Conservation (phyloP, 805 yeast genomes). For the Lipomyces orientalis region DNA sequence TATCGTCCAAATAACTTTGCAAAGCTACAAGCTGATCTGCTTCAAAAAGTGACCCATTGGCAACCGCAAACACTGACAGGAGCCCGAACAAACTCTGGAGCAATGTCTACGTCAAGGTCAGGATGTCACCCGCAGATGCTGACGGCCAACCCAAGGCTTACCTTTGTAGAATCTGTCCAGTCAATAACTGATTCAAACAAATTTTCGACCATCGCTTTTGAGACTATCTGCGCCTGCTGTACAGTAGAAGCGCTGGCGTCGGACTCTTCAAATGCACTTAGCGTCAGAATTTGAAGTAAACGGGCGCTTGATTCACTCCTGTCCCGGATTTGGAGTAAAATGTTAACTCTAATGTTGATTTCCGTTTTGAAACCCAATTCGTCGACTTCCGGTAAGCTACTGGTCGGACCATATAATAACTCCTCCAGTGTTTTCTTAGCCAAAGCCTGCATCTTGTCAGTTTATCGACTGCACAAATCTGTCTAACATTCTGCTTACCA, state of each 20-base stretch:
- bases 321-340: constrained; percentile 21
- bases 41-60: constrained; percentile 58
- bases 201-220: constrained; percentile 45
- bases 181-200: constrained; percentile 50
- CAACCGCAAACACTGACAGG: constrained; percentile 61
- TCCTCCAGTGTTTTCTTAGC: constrained; percentile 29
- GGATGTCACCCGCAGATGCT: not conserved
- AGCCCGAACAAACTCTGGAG: constrained; percentile 54
- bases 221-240: not conserved
- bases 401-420: constrained; percentile 18
- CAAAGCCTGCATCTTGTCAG: constrained; percentile 16
- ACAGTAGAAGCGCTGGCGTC: constrained; percentile 1
- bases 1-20: constrained; percentile 67
- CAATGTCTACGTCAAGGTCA: constrained; percentile 12
- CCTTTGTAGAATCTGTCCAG: constrained; percentile 40
- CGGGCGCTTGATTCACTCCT: constrained; percentile 19
- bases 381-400: constrained; percentile 5
- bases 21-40: constrained; percentile 71
- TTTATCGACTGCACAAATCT: not conserved
- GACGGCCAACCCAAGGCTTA: not conserved
- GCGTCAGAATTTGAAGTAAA: constrained; percentile 12
- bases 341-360: constrained; percentile 11
- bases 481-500: not conserved
- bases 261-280: constrained; percentile 11
- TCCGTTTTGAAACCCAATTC: constrained; percentile 20